A percentile compares a stretch with the other conserved stretches of the same genome.
Conservation (phyloP, 2,329 filamentous ascomycete genomes). For the Blumeriella jaapii region DNA sequence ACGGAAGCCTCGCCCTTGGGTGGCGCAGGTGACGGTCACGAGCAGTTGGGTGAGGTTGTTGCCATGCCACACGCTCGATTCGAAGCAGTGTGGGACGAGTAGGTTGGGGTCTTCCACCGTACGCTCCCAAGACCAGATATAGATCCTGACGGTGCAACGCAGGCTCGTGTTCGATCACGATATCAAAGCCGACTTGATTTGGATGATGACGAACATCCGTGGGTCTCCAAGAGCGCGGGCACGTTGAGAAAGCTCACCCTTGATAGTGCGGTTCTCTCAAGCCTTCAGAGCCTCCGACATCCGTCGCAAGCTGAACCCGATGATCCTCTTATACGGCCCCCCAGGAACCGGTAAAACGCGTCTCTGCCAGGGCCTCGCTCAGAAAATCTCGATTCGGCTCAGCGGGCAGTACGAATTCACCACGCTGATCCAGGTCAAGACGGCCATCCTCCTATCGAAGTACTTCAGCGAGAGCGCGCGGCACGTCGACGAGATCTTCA, state of each 20-base stretch:
- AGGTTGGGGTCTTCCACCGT: neutral
- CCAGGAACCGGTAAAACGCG: slow-evolving; percentile 89
- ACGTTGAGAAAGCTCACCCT: neutral
- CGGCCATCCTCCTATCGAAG: slow-evolving; percentile 34
- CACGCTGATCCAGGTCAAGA: slow-evolving; percentile 34
- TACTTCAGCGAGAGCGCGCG: slow-evolving; percentile 37
- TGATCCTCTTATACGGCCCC: slow-evolving; percentile 81
- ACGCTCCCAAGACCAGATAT: too few relatives aligned
- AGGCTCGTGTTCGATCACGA: slow-evolving; percentile 25
- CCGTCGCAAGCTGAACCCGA: slow-evolving; percentile 89
- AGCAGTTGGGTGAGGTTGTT: slow-evolving; percentile 18
- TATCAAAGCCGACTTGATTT: slow-evolving; percentile 22
- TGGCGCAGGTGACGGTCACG: slow-evolving; percentile 2
- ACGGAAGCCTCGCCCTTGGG: slow-evolving; percentile 1
- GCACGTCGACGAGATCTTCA: slow-evolving; percentile 33
- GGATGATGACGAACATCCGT: slow-evolving; percentile 24
- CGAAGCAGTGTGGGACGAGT: slow-evolving; percentile 23
- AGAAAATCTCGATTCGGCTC: slow-evolving; percentile 37
- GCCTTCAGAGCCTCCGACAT: slow-evolving; percentile 38
- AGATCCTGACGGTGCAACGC: too few relatives aligned
- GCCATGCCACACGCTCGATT: slow-evolving; percentile 20
- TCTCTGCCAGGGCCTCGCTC: slow-evolving; percentile 88
- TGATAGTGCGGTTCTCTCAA: slow-evolving; percentile 17
- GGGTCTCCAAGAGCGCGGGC: neutral
- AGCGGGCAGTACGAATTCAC: slow-evolving; percentile 27